Evolutionary conservation across 805 yeast genomes (phyloP), one percentile per base, ranked within the genome.

Genomic region (Jamesozyma lodderae): DNA sequence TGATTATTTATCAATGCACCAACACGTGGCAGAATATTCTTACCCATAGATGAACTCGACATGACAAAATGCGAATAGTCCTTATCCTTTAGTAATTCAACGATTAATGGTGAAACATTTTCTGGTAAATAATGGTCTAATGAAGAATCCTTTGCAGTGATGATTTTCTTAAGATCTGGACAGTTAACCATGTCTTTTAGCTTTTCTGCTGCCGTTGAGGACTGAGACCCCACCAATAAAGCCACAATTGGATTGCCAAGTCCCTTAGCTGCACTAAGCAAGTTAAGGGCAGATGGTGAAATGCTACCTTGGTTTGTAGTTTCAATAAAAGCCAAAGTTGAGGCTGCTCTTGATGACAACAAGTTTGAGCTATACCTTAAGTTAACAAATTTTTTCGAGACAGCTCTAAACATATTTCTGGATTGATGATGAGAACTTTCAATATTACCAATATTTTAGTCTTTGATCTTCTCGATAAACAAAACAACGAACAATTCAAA

Each of bases 11-110:
- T 64, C 40, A 81, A 53, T 1, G 96, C 96, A 24, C 85, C 94
- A 17, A 82, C 70, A 47, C 97, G 72, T 28, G 98, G 97, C 34
- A 92, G 64, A 23, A 88, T 65, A 43, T 81, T 81, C 60, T 88
- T 87, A 36, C 96, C 96, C 17, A 80, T 79, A 1, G 95, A 77
- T n/a, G 94, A 78, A 28, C 90, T 83, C 4, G 94, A 75, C 10
- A 81, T 75, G 15, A 90, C 65, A 41, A 92, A 78, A 59, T 87
- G 94, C 13, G 82, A 73, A 62, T 39, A 51, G 5, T 51, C 48
- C 10, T 48, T 49, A 15, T 47, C 51, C 15, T 55, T 41, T 21
- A 68, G 29, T 53, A 64, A 38, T 45, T 43, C 69, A 61, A 45
- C 68, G 66, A 51, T 76, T 41, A 86, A 63, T n/a, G 92, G 87